These are phyloP conservation scores for Prosopis cineraria DNA, from an alignment of 306 rosid genomes.

Conservation along the genomic window DNA sequence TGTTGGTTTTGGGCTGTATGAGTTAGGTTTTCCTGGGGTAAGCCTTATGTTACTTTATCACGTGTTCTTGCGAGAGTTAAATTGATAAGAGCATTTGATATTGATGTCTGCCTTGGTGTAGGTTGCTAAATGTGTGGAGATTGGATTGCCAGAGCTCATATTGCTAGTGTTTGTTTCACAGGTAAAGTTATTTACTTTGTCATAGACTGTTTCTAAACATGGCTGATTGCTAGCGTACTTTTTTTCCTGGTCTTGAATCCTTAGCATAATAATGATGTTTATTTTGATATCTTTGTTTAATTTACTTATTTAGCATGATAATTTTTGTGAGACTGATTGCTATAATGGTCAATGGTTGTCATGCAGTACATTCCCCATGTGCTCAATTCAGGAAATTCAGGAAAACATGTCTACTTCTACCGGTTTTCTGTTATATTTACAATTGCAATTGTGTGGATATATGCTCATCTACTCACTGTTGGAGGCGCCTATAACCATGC, in stretches of 20 bases:
- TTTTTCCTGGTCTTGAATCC: not conserved
- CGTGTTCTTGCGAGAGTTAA: constrained; percentile 2
- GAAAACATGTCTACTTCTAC: constrained; percentile 56
- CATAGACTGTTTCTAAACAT: not conserved
- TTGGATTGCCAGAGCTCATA: constrained; percentile 90
- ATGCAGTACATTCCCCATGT: constrained; percentile 93
- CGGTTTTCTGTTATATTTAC: constrained; percentile 89
- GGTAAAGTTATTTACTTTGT: constrained; percentile 51
- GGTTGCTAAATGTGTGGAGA: constrained; percentile 98
- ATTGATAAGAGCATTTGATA: constrained; percentile 10
- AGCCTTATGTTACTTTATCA: constrained; percentile 39
- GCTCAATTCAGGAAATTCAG: constrained; percentile 47
- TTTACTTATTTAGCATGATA: constrained; percentile 10
- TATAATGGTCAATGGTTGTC: constrained; percentile 33
- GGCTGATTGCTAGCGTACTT: constrained; percentile 20
- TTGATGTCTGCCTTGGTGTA: constrained; percentile 48
- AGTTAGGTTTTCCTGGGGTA: constrained; percentile 96
- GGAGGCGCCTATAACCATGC: constrained; percentile 88
- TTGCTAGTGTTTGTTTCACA: constrained; percentile 81
- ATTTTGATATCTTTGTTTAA: constrained; percentile 21
- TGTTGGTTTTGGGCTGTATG: constrained; percentile 94
- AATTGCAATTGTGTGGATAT: constrained; percentile 87
- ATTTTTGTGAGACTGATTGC: constrained; percentile 22
- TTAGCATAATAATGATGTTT: constrained; percentile 20
- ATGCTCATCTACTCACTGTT: constrained; percentile 92